Percentiles rank a stretch among this genome's conserved stretches.
These are phyloP conservation scores for Diospyros kaki DNA, from an alignment of 148 eudicot species.

Conservation along the genomic window DNA sequence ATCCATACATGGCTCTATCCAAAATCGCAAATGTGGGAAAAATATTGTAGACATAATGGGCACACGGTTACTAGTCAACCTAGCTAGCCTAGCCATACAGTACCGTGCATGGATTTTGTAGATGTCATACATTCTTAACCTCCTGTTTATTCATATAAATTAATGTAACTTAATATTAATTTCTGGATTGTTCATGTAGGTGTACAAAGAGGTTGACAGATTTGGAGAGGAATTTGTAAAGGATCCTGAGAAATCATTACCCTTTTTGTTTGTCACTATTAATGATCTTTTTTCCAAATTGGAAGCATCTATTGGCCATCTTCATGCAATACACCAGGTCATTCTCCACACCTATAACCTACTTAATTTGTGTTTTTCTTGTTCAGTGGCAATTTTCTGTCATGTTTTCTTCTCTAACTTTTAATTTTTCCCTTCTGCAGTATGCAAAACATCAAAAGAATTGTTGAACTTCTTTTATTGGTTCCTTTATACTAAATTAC, in stretches of 20 bases:
- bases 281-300: constrained; percentile 59
- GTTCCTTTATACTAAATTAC: neutral
- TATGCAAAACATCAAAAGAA: neutral
- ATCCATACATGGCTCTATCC: neutral
- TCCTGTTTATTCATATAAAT: neutral
- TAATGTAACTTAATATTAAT: neutral
- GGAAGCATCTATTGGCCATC: constrained; percentile 68
- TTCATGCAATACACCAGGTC: constrained; percentile 65
- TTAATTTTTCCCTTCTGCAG: neutral
- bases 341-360: neutral
- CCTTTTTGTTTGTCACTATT: constrained; percentile 50
- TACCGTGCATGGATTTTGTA: neutral
- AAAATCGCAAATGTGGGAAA: neutral
- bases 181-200: constrained; percentile 35
- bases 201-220: constrained; percentile 74
- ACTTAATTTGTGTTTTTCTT: neutral
- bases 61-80: neutral
- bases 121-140: neutral
- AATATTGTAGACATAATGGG: neutral
- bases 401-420: neutral
- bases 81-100: neutral
- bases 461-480: neutral
- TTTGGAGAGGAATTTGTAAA: constrained; percentile 59
- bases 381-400: neutral
- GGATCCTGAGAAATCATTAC: constrained; percentile 69